Percentiles rank a stretch among this genome's conserved stretches.
Conservation (phyloP, 495 filamentous ascomycete genomes). For the Diplogelasinospora grovesii region DNA sequence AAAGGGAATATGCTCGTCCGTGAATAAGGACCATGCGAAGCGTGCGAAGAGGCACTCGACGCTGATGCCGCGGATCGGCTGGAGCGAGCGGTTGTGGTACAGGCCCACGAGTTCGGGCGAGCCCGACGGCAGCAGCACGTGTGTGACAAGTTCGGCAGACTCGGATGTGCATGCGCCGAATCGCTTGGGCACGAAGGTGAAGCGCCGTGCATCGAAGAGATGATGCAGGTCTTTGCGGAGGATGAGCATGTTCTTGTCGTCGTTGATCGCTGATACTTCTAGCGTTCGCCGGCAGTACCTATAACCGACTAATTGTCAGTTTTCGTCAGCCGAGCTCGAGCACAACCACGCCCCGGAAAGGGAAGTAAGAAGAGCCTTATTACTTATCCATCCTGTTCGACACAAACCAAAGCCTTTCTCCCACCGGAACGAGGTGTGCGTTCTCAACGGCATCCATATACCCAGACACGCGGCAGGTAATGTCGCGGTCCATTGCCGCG, state of each 20-base stretch:
- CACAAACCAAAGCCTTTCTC: conserved; percentile 3
- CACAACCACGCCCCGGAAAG: background rate
- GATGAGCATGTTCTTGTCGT: conserved; percentile 8
- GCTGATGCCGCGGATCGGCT: conserved; percentile 7
- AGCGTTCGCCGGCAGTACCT: conserved; percentile 7
- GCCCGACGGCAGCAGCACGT: conserved; percentile 7
- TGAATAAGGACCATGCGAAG: conserved; percentile 26
- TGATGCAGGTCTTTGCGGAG: conserved; percentile 9
- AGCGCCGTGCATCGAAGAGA: conserved; percentile 10
- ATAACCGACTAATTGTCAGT: background rate
- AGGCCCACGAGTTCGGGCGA: conserved; percentile 6
- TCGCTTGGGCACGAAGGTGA: conserved; percentile 8
- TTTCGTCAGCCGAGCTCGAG: background rate
- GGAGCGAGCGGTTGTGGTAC: conserved; percentile 11
- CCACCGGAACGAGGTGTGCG: conserved; percentile 8
- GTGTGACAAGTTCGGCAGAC: conserved; percentile 5
- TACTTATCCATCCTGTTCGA: conserved; percentile 6
- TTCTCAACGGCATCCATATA: conserved; percentile 6
- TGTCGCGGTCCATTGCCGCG: conserved; percentile 1
- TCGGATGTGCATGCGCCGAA: background rate
- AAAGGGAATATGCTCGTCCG: conserved; percentile 13
- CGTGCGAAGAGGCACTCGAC: conserved; percentile 21
- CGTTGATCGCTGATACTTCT: conserved; percentile 5
- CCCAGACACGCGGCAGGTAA: conserved; percentile 3
- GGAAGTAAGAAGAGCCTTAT: background rate